Conservation (phyloP, 1,139 yeast species). For the Sugiyamaella grinbergsii region DNA sequence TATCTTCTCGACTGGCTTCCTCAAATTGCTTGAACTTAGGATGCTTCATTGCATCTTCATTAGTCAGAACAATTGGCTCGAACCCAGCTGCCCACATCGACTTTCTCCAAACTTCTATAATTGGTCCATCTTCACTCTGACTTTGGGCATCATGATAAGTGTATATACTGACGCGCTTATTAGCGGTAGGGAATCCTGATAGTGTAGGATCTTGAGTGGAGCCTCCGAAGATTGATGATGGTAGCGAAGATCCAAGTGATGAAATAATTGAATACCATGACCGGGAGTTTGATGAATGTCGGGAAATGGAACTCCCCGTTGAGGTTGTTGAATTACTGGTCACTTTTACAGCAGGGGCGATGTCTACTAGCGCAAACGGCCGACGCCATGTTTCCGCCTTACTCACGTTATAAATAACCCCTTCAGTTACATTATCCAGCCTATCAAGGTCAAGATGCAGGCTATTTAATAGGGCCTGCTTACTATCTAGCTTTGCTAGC, state of each 20-base stretch:
- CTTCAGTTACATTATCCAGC: conserved; percentile 20
- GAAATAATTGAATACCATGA: conserved; percentile 10
- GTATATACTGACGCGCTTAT: conserved; percentile 30
- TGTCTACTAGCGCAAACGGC: conserved; percentile 21
- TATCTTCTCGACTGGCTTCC: conserved; percentile 8
- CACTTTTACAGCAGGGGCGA: neutral
- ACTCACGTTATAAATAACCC: conserved; percentile 21
- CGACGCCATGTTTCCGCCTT: conserved; percentile 23
- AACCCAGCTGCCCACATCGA: conserved; percentile 42
- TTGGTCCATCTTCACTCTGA: conserved; percentile 20
- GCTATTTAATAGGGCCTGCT: conserved; percentile 13
- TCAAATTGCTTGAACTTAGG: conserved; percentile 28
- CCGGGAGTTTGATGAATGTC: neutral
- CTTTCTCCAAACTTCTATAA: conserved; percentile 38
- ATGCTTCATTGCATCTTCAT: conserved; percentile 30
- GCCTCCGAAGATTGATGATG: conserved; percentile 4
- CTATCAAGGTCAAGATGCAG: conserved; percentile 16
- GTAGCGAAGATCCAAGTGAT: conserved; percentile 9
- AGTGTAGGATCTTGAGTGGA: neutral
- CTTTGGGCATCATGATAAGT: conserved; percentile 32
- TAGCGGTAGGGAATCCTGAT: conserved; percentile 25
- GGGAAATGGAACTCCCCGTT: neutral
- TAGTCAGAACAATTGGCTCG: conserved; percentile 37
- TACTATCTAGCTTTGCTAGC: conserved; percentile 10
- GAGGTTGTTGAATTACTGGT: neutral